These are phyloP conservation scores for Plectosphaerella sp. DNA, from an alignment of 2,329 filamentous ascomycete genomes.

Conservation along the genomic window DNA sequence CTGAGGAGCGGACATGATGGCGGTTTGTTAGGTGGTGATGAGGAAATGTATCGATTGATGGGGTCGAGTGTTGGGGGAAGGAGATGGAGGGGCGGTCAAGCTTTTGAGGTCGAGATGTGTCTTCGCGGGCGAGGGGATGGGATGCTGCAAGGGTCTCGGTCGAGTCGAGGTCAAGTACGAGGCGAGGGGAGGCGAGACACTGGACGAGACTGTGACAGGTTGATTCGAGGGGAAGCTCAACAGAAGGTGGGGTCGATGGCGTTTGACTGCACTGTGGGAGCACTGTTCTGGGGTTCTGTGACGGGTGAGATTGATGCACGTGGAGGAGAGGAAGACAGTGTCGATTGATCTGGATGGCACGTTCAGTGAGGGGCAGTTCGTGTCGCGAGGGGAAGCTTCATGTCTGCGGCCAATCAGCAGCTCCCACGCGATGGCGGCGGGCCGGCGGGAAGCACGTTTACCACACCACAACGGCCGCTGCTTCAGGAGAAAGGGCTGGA, in stretches of 20 bases:
- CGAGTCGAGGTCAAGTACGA: slow-evolving; percentile 1
- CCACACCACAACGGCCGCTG: too few relatives aligned
- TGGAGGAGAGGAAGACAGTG: not conserved
- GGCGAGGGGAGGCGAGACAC: slow-evolving; percentile 4
- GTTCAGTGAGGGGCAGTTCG: not conserved
- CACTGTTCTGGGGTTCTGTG: not conserved
- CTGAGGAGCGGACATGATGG: slow-evolving; percentile 46
- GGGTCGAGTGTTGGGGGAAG: not conserved
- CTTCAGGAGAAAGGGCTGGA: too few relatives aligned
- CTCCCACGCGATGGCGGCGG: not conserved
- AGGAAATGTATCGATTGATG: not conserved
- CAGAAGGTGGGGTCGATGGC: slow-evolving; percentile 1
- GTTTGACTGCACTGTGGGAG: not conserved
- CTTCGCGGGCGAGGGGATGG: not conserved
- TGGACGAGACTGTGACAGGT: not conserved
- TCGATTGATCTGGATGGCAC: not conserved
- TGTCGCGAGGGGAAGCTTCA: not conserved
- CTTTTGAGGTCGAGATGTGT: not conserved
- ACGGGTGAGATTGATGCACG: not conserved
- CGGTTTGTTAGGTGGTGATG: slow-evolving; percentile 6
- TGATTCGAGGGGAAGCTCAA: not conserved
- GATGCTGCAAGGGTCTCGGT: not conserved
- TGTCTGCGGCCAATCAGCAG: not conserved
- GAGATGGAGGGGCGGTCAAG: not conserved
- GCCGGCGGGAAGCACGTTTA: not conserved